These are phyloP conservation scores for Botrytis galanthina DNA, from an alignment of 2,329 filamentous ascomycete genomes.

Conservation along the genomic window DNA sequence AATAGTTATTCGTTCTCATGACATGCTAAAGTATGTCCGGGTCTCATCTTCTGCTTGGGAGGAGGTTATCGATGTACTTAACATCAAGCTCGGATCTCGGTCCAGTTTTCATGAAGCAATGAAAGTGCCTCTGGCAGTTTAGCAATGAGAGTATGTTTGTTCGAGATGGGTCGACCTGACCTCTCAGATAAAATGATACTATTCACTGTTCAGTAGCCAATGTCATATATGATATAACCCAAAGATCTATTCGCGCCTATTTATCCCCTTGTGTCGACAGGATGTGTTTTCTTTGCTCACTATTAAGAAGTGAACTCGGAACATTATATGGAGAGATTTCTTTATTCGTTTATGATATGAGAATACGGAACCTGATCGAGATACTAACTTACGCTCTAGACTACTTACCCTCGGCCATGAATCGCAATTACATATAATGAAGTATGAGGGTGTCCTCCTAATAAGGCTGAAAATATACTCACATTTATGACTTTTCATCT, in stretches of 20 bases:
- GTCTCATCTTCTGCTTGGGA: neutral
- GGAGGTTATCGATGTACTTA: neutral
- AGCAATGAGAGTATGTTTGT: neutral
- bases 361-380: neutral
- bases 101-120: neutral
- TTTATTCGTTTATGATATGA: neutral
- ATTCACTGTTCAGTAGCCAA: neutral
- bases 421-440: constrained; percentile 1
- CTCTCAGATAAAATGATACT: neutral
- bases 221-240: fast-evolving
- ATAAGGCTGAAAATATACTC: constrained; percentile 47
- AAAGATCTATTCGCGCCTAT: neutral
- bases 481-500: constrained; percentile 61
- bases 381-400: neutral
- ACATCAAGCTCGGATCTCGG: neutral
- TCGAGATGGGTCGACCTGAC: neutral
- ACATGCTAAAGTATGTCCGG: neutral
- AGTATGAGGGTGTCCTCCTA: constrained; percentile 36
- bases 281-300: neutral
- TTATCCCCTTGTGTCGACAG: neutral
- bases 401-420: neutral
- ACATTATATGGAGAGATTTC: neutral
- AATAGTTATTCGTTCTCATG: neutral
- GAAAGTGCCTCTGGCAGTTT: neutral
- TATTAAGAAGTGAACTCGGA: neutral